phyloP scores from a whole-genome alignment of 441 rosid species.

The Populus hybrid region DNA sequence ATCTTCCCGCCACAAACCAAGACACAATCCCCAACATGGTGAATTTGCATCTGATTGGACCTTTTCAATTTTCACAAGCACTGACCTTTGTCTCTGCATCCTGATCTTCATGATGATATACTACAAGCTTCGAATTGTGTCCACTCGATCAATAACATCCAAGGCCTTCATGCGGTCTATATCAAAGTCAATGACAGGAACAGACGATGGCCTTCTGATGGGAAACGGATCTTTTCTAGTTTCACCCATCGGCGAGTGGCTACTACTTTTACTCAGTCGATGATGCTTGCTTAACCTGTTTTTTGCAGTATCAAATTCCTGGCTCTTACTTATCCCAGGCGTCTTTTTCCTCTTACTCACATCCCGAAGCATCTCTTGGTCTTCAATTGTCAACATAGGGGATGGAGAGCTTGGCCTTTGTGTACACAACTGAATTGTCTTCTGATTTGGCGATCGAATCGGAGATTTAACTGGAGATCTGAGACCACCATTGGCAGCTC shows the following conservation, averaged over 20 bases:
- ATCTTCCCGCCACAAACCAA: background rate
- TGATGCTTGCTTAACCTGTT: slow-evolving; percentile 62
- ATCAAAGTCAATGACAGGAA: slow-evolving; percentile 73
- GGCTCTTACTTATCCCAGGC: slow-evolving; percentile 95
- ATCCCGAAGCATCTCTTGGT: slow-evolving; percentile 88
- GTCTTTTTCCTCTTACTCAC: slow-evolving; percentile 75
- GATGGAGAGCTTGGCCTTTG: slow-evolving; percentile 39
- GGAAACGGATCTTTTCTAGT: slow-evolving; percentile 64
- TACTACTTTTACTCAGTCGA: slow-evolving; percentile 85
- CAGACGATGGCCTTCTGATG: slow-evolving; percentile 58
- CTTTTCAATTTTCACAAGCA: background rate
- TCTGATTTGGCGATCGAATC: slow-evolving; percentile 68
- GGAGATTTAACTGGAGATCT: slow-evolving; percentile 88
- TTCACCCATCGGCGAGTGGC: slow-evolving; percentile 79
- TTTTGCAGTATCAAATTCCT: slow-evolving; percentile 72
- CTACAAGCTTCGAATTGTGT: slow-evolving; percentile 62
- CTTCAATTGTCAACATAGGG: slow-evolving; percentile 63
- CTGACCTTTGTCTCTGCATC: slow-evolving; percentile 1
- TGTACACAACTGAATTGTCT: slow-evolving; percentile 40
- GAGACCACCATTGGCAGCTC: slow-evolving; percentile 52
- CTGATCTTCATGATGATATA: background rate
- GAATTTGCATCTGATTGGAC: slow-evolving; percentile 17
- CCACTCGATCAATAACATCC: slow-evolving; percentile 90
- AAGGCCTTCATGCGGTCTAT: slow-evolving; percentile 78
- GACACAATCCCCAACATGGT: background rate